These are phyloP conservation scores for Jacaranda copaia DNA, from an alignment of 257 asterid species.

Conservation along the genomic window DNA sequence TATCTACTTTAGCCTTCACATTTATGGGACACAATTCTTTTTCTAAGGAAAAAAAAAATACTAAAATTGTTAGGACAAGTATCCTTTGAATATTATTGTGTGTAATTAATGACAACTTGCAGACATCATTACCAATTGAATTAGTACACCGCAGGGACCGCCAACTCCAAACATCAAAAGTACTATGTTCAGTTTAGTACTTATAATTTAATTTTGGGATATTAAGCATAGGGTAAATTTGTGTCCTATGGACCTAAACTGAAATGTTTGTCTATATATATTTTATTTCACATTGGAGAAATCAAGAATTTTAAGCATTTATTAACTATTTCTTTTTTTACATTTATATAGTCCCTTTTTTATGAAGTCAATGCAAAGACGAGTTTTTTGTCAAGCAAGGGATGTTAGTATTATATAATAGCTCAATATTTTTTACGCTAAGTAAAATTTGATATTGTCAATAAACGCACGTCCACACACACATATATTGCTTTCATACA, in stretches of 20 bases:
- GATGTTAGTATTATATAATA: too few species aligned
- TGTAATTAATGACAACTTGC: constrained; percentile 25
- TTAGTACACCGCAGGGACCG: not conserved
- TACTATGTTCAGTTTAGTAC: not conserved
- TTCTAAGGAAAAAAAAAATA: not conserved
- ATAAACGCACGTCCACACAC: too few species aligned
- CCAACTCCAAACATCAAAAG: too few species aligned
- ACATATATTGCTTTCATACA: too few species aligned
- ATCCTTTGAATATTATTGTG: not conserved
- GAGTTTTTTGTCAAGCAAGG: too few species aligned
- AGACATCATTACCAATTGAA: not conserved
- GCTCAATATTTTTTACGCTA: too few species aligned
- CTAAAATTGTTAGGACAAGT: constrained; percentile 24
- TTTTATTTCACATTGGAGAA: too few species aligned
- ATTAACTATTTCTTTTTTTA: too few species aligned
- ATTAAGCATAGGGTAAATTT: not conserved
- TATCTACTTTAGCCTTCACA: constrained; percentile 28
- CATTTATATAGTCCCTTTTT: too few species aligned
- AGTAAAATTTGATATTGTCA: too few species aligned
- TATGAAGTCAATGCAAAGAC: too few species aligned
- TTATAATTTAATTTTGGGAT: not conserved
- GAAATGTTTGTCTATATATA: not conserved
- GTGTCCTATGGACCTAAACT: not conserved
- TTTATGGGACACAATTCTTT: constrained; percentile 23
- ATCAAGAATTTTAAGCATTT: too few species aligned